phyloP scores from a whole-genome alignment of 441 rosid genomes.

The Viola pubescens region DNA sequence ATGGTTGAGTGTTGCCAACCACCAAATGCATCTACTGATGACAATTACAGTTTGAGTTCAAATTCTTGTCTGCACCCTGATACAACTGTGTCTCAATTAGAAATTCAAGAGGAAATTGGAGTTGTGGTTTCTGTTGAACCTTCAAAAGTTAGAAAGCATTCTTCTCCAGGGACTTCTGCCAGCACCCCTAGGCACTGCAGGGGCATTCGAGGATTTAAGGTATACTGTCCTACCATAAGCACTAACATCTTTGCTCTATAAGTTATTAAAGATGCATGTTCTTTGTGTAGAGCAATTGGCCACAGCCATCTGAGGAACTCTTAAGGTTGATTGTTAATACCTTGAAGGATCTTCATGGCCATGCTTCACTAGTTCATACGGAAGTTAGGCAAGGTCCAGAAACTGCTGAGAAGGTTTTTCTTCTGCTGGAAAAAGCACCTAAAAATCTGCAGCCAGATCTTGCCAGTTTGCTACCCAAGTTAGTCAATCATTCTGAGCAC shows the following conservation, averaged over 20 bases:
- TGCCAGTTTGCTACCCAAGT: conserved; percentile 61
- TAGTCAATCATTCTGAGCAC: conserved; percentile 78
- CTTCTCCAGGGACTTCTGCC: neutral
- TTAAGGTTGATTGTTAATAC: conserved; percentile 72
- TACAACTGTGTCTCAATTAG: conserved; percentile 34
- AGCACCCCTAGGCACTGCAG: conserved; percentile 11
- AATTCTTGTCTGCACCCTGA: conserved; percentile 37
- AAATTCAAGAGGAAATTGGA: conserved; percentile 42
- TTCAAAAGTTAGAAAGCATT: neutral
- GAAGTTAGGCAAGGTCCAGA: conserved; percentile 71
- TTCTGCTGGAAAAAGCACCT: conserved; percentile 68
- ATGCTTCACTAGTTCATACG: conserved; percentile 59
- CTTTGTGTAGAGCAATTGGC: conserved; percentile 50
- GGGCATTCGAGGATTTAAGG: neutral
- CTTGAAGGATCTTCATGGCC: conserved; percentile 62
- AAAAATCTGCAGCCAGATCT: conserved; percentile 64
- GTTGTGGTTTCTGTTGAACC: conserved; percentile 36
- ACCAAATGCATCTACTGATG: conserved; percentile 41
- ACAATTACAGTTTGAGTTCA: conserved; percentile 33
- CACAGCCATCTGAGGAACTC: conserved; percentile 83
- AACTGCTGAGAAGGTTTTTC: conserved; percentile 61
- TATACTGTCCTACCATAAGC: neutral
- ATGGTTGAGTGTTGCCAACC: conserved; percentile 88
- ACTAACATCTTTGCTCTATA: neutral
- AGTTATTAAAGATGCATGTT: conserved; percentile 16